Conservation (phyloP, 441 rosid species). For the Erodium texanum region DNA sequence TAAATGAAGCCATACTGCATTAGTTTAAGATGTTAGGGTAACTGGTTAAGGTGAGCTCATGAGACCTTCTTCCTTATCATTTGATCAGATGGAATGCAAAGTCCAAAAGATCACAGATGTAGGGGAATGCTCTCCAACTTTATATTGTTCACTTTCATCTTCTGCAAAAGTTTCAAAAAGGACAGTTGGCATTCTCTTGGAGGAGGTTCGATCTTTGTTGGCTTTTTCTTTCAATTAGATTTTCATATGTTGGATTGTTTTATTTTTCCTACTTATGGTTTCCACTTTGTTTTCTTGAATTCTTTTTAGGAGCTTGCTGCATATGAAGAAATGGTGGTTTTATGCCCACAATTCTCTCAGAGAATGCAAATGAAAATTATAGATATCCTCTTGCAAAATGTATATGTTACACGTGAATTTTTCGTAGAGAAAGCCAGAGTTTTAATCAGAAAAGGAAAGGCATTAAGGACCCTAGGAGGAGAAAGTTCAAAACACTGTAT, state of each 20-base stretch:
- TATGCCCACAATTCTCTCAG: constrained; percentile 43
- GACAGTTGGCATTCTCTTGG: constrained; percentile 48
- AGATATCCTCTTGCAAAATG: constrained; percentile 52
- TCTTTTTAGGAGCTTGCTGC: constrained; percentile 60
- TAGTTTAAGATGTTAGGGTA: constrained; percentile 6
- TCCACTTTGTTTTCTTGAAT: constrained; percentile 5
- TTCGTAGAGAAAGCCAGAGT: constrained; percentile 44
- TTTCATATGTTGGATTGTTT: background rate
- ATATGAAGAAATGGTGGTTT: constrained; percentile 45
- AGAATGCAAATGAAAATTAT: constrained; percentile 43
- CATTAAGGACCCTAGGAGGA: constrained; percentile 43
- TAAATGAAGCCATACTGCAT: background rate
- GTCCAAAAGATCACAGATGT: constrained; percentile 29
- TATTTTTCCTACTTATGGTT: constrained; percentile 4
- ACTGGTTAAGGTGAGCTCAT: constrained; percentile 16
- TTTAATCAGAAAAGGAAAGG: constrained; percentile 55
- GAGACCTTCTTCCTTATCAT: constrained; percentile 24
- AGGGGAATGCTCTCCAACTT: constrained; percentile 35
- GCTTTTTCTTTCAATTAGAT: background rate
- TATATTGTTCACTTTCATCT: constrained; percentile 47
- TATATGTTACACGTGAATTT: constrained; percentile 29
- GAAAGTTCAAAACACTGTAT: constrained; percentile 46
- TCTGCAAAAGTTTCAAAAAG: constrained; percentile 34
- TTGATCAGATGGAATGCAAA: constrained; percentile 52
- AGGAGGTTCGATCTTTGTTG: constrained; percentile 56